A percentile compares a stretch with the other conserved stretches of the same genome.
phyloP scores from a whole-genome alignment of 352 stramenopile genomes.

The Blastocystis sp. region DNA sequence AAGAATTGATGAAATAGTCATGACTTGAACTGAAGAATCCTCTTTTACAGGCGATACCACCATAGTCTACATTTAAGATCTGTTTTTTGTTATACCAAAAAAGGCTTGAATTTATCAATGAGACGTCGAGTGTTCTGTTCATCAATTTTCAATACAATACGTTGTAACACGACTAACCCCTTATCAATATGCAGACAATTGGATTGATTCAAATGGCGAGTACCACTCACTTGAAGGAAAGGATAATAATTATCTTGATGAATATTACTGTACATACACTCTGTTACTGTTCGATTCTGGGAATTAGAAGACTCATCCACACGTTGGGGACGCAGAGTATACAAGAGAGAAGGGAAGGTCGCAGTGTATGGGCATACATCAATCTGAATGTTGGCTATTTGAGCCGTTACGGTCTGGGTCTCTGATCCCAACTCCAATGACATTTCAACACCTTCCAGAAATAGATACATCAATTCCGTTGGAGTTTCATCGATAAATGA shows the following conservation, averaged over 20 bases:
- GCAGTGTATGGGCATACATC: slow-evolving; percentile 16
- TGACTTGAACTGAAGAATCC: background rate
- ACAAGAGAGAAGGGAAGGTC: background rate
- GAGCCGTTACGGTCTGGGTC: background rate
- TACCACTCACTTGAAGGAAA: slow-evolving; percentile 40
- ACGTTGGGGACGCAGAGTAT: background rate
- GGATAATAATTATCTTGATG: background rate
- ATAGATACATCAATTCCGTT: background rate
- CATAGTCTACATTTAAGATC: background rate
- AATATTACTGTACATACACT: background rate
- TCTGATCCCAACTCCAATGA: background rate
- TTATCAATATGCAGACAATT: slow-evolving; percentile 39
- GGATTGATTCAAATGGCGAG: slow-evolving; percentile 11
- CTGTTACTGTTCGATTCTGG: too few species aligned
- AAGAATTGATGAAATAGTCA: background rate
- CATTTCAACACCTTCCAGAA: background rate
- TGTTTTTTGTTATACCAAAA: background rate
- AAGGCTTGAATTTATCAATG: background rate
- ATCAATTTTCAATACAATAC: slow-evolving; percentile 42
- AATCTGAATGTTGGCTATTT: slow-evolving; percentile 24
- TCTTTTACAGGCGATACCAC: background rate
- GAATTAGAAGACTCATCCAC: background rate
- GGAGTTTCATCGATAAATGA: slow-evolving; percentile 40
- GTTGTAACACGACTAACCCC: background rate
- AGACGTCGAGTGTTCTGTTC: background rate